Evolutionary conservation across 2,329 filamentous ascomycete genomes (phyloP), one percentile per base, ranked within the genome.

Genomic region (Stromatinia cepivora): DNA sequence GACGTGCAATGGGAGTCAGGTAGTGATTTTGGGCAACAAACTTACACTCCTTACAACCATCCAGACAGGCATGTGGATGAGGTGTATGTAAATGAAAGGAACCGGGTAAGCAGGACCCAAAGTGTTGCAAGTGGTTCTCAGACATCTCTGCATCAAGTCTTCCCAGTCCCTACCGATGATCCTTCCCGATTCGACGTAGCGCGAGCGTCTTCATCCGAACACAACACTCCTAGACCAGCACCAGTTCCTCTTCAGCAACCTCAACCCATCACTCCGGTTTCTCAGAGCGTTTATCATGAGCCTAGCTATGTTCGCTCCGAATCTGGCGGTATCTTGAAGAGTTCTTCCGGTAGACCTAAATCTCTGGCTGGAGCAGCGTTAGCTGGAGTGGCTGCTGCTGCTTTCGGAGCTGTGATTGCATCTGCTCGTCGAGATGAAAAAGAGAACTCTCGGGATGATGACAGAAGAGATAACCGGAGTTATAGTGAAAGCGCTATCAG

Each of bases 241-340:
- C 83, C 87, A 0, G 85, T 93, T 45, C 88, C 89, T 15, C 83
- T 97, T n/a, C 91, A 95, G 78, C 92, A 97, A 75, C 94, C 94
- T 3, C 90, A 93, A 74, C 94, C 94, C 2, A 86, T 92, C 70
- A 84, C 86, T 3, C 92, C 92, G 0, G 88, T 96, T 3, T 89
- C 89, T 50, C 86, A 86, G 71, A 86, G 86, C 25, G 84, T 94
- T 1, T 92, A 92, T 74, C 39, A 69, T 39, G 85, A 88, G 61
- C 81, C 82, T 78, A 31, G 75, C 79, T 64, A 81, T 80, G 42
- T 78, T 75, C 73, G 72, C 22, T 73, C 75, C 25, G 74, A 75
- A 48, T 72, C 75, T 17, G 71, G 66, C 15, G 73, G 75, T 36
- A 63, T 73, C 36, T 74, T 75, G 69, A 76, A 75, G 53, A 64